Conservation (phyloP, 2,329 filamentous ascomycete genomes). For the Sordariomycetes sp. region DNA sequence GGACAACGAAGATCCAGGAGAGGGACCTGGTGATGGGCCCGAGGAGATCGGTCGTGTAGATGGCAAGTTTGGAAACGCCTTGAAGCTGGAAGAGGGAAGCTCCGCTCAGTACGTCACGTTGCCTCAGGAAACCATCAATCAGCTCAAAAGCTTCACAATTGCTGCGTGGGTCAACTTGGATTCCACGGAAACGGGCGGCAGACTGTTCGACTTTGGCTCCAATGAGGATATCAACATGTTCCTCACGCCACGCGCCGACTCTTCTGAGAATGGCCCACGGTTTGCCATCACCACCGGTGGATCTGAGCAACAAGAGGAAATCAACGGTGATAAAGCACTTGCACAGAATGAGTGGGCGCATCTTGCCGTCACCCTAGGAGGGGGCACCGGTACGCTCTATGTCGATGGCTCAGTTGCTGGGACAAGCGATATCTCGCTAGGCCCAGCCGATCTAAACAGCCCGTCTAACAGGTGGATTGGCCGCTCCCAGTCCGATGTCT, state of each 20-base stretch:
- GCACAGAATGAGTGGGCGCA: conserved; percentile 9
- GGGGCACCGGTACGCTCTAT: conserved; percentile 8
- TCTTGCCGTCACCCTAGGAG: conserved; percentile 9
- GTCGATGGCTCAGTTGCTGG: conserved; percentile 9
- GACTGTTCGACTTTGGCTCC: conserved; percentile 12
- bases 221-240: conserved; percentile 11
- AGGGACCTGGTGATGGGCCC: background rate
- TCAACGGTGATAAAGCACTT: conserved; percentile 8
- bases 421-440: conserved; percentile 9
- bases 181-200: conserved; percentile 6
- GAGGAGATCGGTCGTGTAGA: conserved; percentile 8
- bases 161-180: conserved; percentile 10
- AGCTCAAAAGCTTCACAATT: conserved; percentile 11
- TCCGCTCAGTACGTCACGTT: conserved; percentile 9
- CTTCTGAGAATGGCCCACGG: conserved; percentile 5
- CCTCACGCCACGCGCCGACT: conserved; percentile 8
- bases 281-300: conserved; percentile 11
- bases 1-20: conserved; percentile 3
- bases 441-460: conserved; percentile 8
- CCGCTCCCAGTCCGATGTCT: conserved; percentile 9
- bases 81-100: conserved; percentile 5
- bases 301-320: conserved; percentile 7
- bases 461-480: conserved; percentile 13
- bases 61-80: conserved; percentile 10
- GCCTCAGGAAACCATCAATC: conserved; percentile 11